phyloP scores from a whole-genome alignment of 306 rosid genomes.

The Astragalus membranaceus region DNA sequence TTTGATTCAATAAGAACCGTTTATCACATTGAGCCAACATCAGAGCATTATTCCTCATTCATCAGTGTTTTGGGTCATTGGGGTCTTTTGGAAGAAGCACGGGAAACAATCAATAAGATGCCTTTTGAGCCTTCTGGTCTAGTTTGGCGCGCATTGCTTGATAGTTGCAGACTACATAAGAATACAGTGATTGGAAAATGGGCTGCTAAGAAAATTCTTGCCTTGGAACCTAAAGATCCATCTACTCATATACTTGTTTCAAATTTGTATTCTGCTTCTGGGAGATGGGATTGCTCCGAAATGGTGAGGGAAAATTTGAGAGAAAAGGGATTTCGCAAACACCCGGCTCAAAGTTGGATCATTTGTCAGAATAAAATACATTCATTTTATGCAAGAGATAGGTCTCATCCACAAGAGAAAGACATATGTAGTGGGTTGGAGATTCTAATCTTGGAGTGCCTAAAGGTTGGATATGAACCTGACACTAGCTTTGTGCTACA shows the following conservation, averaged over 20 bases:
- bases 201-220: slow-evolving; percentile 49
- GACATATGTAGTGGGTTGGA: slow-evolving; percentile 75
- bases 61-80: slow-evolving; percentile 80
- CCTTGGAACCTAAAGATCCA: slow-evolving; percentile 65
- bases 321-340: slow-evolving; percentile 62
- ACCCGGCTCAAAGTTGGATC: slow-evolving; percentile 78
- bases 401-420: slow-evolving; percentile 62
- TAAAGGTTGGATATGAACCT: slow-evolving; percentile 70
- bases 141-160: slow-evolving; percentile 85
- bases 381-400: slow-evolving; percentile 77
- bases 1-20: slow-evolving; percentile 48
- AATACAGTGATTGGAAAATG: slow-evolving; percentile 50
- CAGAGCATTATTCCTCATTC: slow-evolving; percentile 66
- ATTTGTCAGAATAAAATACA: slow-evolving; percentile 52
- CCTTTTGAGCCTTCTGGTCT: slow-evolving; percentile 52
- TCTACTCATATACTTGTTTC: slow-evolving; percentile 65
- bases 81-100: slow-evolving; percentile 80
- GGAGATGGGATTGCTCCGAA: slow-evolving; percentile 84
- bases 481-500: slow-evolving; percentile 77
- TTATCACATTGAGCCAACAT: slow-evolving; percentile 51
- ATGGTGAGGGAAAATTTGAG: slow-evolving; percentile 63
- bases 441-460: slow-evolving; percentile 72
- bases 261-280: slow-evolving; percentile 81
- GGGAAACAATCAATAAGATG: slow-evolving; percentile 49
- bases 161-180: slow-evolving; percentile 54